Evolutionary conservation across 176 grass and related monocot genomes (phyloP), one percentile per base, ranked within the genome.

Genomic region (Raddia guianensis): DNA sequence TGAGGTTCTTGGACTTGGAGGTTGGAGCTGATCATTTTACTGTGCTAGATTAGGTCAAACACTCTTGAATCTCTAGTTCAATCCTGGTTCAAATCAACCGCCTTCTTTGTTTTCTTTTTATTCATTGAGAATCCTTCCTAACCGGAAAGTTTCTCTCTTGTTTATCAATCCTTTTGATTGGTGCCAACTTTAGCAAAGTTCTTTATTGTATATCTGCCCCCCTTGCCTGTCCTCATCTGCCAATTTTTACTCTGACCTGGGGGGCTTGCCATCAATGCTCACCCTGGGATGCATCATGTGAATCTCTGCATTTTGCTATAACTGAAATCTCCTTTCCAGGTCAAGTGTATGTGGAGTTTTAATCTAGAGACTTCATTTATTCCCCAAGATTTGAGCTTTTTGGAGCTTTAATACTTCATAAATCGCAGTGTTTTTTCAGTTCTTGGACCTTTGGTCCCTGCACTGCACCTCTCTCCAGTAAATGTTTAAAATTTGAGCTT

Each of bases 131-230:
- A 85, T 76, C 77, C 59, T 73, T 66, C 66, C 27, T 15, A 5
- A 66, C 44, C 14, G 50, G 65, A 78, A 86, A 84, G 56, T 35
- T 40, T 42, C 7, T 49, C 0, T 80, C 53, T 62, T 53, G 66
- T 87, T 71, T 72, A 52, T 83, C 67, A 43, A 34, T 14, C 18
- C 73, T 35, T 57, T 65, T 53, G 47, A 56, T 58, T 21, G 35
- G 16, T 63, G 76, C 63, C 63, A 85, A 40, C 70, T 89, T 85
- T 63, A 12, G 70, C 55, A 57, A 49, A 62, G 33, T 44, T 65
- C 84, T 70, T 86, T 83, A 86, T 82, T 83, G 55, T 50, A 49
- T 77, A 63, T 45, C 70, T 75, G 84, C 50, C 73, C 53, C 53
- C 51, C 61, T 12, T 73, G 65, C 59, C 59, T 56, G 82, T 56